Evolutionary conservation across 1,284 basidiomycete genomes (phyloP), one percentile per base, ranked within the genome.

Genomic region (Veloboletus limbatus): DNA sequence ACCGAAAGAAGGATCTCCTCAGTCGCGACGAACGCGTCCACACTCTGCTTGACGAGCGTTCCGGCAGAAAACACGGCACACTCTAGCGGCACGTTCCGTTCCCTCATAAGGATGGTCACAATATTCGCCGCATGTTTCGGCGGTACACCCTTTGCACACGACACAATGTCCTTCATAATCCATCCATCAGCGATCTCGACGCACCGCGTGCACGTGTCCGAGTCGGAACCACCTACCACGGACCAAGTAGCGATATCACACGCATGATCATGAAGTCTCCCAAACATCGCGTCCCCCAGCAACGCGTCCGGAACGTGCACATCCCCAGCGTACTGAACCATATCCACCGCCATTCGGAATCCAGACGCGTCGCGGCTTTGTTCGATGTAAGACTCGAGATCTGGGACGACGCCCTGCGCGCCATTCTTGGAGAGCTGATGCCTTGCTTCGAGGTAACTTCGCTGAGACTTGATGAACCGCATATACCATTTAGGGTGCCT

Each of bases 301-400:
- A 65, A 56, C 8, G 53, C 53, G 17, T 70, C 65, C 0, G 74
- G 69, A 9, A 78, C 45, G 30, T 60, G 54, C 16, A 81, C 59
- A 14, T 76, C 75, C 38, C 76, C 75, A 0, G 74, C 69, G 49
- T 79, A 72, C 50, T 82, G 74, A 30, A 82, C 67, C 43, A 85
- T 66, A 49, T 74, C 73, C 46, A 83, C 70, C 6, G 77, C 62
- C 58, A 82, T 69, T 41, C 68, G 66, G 17, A 74, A 60, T 2
- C 81, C 81, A 43, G 73, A 75, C 40, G 73, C 66, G 30, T 77
- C 69, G 21, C 75, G 68, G 32, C 77, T 65, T 16, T 73, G 60
- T 11, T 65, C 59, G 17, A 76, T 63, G 55, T 76, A 82, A 7
- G 70, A 67, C 42, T 78, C 72, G 20, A 78, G 56, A 33, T 73